Evolutionary conservation across 805 yeast genomes (phyloP), one percentile per base, ranked within the genome.

Genomic region (Suhomyces emberorum): DNA sequence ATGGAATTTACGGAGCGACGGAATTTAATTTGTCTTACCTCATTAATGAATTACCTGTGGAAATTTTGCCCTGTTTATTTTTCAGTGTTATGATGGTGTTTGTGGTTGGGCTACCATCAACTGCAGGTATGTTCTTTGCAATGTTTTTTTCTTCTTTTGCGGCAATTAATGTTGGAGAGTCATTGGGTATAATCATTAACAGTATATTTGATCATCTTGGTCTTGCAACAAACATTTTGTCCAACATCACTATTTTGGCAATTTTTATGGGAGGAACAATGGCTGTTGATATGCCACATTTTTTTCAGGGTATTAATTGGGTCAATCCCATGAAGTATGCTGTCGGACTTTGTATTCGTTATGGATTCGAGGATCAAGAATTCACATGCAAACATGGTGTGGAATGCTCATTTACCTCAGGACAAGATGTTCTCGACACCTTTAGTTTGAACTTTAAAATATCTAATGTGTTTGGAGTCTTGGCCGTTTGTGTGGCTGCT

Each of bases 401-500:
- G 2, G 35, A 36, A 7, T 62, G 69, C 38, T 30, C 49, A 5
- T 52, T 68, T 24, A 38, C 45, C 11, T 42, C 63, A 1, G 74
- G 72, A 2, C 48, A 51, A 10, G 48, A 46, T 8, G 66, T 68
- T 3, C 54, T 68, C 23, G 50, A 59, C 9, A 47, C 49, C 14
- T 66, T 64, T 35, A 48, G 54, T 3, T 51, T 68, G 36, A 45
- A 49, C 15, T 44, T 49, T 43, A 44, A 55, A 25, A 36, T 62
- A 7, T 50, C 55, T 3, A 56, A 49, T 3, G 52, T 44, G 32
- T 51, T 63, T 42, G 69, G 69, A 2, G 72, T 65, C 0, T 47
- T 67, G 14, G 43, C 59, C 11, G 61, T 63, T 3, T 63, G 70
- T 42, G 42, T 67, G 12, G 53, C 65, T 5, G 37, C 52, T 14